phyloP scores from a whole-genome alignment of 805 yeast genomes.

The Hanseniaspora lachancei region DNA sequence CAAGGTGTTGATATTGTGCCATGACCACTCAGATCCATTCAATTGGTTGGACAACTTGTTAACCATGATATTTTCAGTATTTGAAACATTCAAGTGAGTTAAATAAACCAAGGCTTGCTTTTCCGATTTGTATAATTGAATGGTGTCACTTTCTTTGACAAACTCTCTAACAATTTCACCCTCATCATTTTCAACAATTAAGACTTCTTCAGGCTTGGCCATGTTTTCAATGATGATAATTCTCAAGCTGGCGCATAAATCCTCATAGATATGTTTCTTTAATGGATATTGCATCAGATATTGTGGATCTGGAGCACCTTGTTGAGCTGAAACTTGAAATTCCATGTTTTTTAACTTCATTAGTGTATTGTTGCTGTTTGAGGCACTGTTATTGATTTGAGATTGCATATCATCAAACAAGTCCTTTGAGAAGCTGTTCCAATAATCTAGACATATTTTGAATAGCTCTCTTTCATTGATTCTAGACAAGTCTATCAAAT shows the following conservation, averaged over 20 bases:
- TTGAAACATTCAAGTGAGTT: slow-evolving; percentile 88
- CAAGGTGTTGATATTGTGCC: slow-evolving; percentile 92
- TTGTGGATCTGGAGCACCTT: slow-evolving; percentile 82
- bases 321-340: slow-evolving; percentile 33
- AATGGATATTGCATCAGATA: slow-evolving; percentile 64
- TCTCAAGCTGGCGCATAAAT: slow-evolving; percentile 68
- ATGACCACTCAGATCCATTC: slow-evolving; percentile 96
- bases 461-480: slow-evolving; percentile 93
- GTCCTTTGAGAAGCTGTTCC: slow-evolving; percentile 75
- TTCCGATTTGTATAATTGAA: slow-evolving; percentile 86
- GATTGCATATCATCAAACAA: slow-evolving; percentile 76
- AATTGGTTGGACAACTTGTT: slow-evolving; percentile 83
- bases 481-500: slow-evolving; percentile 70
- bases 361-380: slow-evolving; percentile 38
- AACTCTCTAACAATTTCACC: slow-evolving; percentile 98
- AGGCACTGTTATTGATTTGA: slow-evolving; percentile 53
- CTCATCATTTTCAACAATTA: slow-evolving; percentile 94
- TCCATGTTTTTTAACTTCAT: slow-evolving; percentile 46
- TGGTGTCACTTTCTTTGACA: slow-evolving; percentile 93
- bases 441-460: slow-evolving; percentile 89
- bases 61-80: slow-evolving; percentile 88
- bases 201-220: slow-evolving; percentile 97
- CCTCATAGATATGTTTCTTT: slow-evolving; percentile 73
- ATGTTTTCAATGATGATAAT: slow-evolving; percentile 90
- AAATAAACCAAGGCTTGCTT: slow-evolving; percentile 89